Percentiles rank a stretch among this genome's conserved stretches.
Evolutionary conservation across 2,329 filamentous ascomycete genomes (phyloP).

Genomic region (Botrytis deweyae): DNA sequence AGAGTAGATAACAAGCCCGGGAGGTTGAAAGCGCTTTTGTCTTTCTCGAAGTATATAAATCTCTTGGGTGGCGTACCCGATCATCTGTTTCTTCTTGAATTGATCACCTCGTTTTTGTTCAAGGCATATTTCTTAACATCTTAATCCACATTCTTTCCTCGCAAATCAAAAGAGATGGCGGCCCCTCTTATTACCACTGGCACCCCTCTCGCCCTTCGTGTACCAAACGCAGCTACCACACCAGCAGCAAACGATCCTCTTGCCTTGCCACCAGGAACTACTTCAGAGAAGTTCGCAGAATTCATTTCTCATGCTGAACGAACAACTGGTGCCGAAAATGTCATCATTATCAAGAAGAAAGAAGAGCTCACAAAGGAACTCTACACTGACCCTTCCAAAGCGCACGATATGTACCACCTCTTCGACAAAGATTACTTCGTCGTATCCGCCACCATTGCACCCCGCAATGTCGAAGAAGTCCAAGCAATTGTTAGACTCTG

Average conservation of each 20-base stretch:
- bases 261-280: conserved; percentile 23
- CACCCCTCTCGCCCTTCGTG: not conserved
- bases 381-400: conserved; percentile 25
- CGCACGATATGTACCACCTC: conserved; percentile 44
- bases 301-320: conserved; percentile 18
- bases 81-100: not conserved
- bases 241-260: conserved; percentile 19
- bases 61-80: not conserved
- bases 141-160: not conserved
- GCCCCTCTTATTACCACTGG: not conserved
- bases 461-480: conserved; percentile 45
- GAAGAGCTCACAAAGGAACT: conserved; percentile 22
- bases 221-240: not conserved
- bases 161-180: not conserved
- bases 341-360: conserved; percentile 20
- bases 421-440: conserved; percentile 45
- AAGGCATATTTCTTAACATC: not conserved
- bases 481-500: conserved; percentile 46
- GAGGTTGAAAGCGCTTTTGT: not conserved
- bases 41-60: not conserved
- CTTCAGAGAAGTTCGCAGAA: conserved; percentile 18
- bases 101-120: not conserved
- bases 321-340: conserved; percentile 18
- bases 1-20: not conserved
- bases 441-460: conserved; percentile 20